A percentile compares a stretch with the other conserved stretches of the same genome.
phyloP scores from a whole-genome alignment of 1,284 basidiomycete species.

The Tetrapyrgos nigripes region DNA sequence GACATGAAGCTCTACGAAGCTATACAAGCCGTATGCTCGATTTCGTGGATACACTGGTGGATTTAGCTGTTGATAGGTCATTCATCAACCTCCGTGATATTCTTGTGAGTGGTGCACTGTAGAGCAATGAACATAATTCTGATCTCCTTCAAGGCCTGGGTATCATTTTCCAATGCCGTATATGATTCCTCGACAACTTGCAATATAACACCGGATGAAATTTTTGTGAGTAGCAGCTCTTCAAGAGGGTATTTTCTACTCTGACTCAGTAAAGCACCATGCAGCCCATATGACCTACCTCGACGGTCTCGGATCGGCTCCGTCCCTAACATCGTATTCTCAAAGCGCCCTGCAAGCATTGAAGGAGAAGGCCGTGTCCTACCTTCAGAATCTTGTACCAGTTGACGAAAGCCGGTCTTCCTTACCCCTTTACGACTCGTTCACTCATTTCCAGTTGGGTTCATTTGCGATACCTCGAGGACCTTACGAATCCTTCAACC shows the following conservation, averaged over 20 bases:
- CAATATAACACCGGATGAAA: slow-evolving; percentile 52
- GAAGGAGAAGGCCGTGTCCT: slow-evolving; percentile 53
- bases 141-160: slow-evolving; percentile 81
- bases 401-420: slow-evolving; percentile 37
- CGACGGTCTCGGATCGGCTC: slow-evolving; percentile 83
- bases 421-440: slow-evolving; percentile 40
- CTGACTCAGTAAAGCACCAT: slow-evolving; percentile 66
- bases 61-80: slow-evolving; percentile 69
- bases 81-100: slow-evolving; percentile 89
- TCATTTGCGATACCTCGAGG: slow-evolving; percentile 80
- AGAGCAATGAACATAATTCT: slow-evolving; percentile 13
- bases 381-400: slow-evolving; percentile 61
- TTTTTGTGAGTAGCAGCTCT: slow-evolving; percentile 67
- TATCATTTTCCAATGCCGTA: slow-evolving; percentile 82
- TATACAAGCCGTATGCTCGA: slow-evolving; percentile 78
- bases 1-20: slow-evolving; percentile 54
- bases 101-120: slow-evolving; percentile 61
- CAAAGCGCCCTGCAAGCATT: slow-evolving; percentile 53
- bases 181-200: slow-evolving; percentile 41
- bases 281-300: slow-evolving; percentile 88
- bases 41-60: slow-evolving; percentile 85
- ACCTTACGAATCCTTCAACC: slow-evolving; percentile 37
- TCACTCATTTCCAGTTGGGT: slow-evolving; percentile 67
- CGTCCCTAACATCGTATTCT: slow-evolving; percentile 69
- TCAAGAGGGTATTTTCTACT: background rate